A percentile compares a stretch with the other conserved stretches of the same genome.
Evolutionary conservation across 306 rosid species (phyloP).

Genomic region (Cicer judaicum): DNA sequence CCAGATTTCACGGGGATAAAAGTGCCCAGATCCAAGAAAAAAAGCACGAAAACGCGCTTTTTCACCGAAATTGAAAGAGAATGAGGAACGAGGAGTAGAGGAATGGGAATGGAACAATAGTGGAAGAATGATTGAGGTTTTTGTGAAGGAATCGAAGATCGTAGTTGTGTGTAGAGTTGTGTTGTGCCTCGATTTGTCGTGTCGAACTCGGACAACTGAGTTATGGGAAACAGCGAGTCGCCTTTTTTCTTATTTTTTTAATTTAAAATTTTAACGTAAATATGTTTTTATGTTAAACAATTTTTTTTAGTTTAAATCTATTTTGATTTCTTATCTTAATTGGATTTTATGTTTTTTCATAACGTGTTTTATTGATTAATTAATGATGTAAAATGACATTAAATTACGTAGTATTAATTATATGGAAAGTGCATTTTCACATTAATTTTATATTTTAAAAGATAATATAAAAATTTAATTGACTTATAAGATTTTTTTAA

Average conservation of each 20-base stretch:
- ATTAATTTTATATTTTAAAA: no score
- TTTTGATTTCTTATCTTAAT: no score
- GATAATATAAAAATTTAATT: no score
- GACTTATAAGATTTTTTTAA: no score
- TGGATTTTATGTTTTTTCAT: no score
- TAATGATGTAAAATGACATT: no score
- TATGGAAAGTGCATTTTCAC: no score
- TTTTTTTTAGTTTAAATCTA: no score
- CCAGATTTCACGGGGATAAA: constrained; percentile 54
- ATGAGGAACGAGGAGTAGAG: constrained; percentile 1
- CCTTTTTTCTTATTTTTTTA: neutral
- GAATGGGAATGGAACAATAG: neutral
- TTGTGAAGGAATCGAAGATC: constrained; percentile 19
- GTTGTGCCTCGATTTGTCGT: constrained; percentile 9
- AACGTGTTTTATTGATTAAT: no score
- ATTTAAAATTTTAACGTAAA: no score
- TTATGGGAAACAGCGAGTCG: constrained; percentile 30
- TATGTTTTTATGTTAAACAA: no score
- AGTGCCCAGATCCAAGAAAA: constrained; percentile 20
- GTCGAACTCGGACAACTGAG: constrained; percentile 43
- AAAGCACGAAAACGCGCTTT: neutral
- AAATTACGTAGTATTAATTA: no score
- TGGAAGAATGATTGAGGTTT: constrained; percentile 4
- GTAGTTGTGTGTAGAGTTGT: constrained; percentile 29
- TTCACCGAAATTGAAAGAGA: constrained; percentile 25